Percentiles rank a stretch among this genome's conserved stretches.
phyloP scores from a whole-genome alignment of 140 eudicot species.

The Flaveria floridana region DNA sequence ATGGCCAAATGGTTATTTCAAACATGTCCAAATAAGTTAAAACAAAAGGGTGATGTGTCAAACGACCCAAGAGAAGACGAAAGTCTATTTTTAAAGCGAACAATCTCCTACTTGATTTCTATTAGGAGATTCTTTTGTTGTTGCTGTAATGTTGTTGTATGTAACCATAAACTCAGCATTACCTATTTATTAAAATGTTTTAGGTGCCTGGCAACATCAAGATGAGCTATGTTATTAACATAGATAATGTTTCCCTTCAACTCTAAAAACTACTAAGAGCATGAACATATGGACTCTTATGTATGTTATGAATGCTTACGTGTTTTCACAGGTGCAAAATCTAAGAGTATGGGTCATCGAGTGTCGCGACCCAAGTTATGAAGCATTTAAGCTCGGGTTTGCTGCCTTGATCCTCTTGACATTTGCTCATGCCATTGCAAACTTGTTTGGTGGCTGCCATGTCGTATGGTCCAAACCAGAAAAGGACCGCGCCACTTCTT shows the following conservation, averaged over 20 bases:
- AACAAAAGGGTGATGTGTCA: too few species aligned
- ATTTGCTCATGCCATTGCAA: conserved; percentile 62
- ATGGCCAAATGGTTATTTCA: too few species aligned
- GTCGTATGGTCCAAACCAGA: conserved; percentile 57
- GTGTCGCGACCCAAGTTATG: conserved; percentile 78
- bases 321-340: conserved; percentile 42
- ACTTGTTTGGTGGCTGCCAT: conserved; percentile 78
- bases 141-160: background rate
- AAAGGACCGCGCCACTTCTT: conserved; percentile 54
- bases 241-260: background rate
- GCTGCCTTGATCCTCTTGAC: conserved; percentile 58
- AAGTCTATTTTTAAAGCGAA: too few species aligned
- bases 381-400: conserved; percentile 81
- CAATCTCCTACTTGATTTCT: background rate
- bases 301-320: background rate
- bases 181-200: too few species aligned
- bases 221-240: too few species aligned
- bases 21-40: too few species aligned
- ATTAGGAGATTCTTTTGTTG: too few species aligned
- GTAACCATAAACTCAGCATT: background rate
- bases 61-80: too few species aligned
- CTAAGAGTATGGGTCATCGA: conserved; percentile 62
- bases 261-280: background rate
- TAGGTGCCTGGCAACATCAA: too few species aligned
- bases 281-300: background rate